phyloP scores from a whole-genome alignment of 352 stramenopile species.

The Phytopythium cucurbitacearum region DNA sequence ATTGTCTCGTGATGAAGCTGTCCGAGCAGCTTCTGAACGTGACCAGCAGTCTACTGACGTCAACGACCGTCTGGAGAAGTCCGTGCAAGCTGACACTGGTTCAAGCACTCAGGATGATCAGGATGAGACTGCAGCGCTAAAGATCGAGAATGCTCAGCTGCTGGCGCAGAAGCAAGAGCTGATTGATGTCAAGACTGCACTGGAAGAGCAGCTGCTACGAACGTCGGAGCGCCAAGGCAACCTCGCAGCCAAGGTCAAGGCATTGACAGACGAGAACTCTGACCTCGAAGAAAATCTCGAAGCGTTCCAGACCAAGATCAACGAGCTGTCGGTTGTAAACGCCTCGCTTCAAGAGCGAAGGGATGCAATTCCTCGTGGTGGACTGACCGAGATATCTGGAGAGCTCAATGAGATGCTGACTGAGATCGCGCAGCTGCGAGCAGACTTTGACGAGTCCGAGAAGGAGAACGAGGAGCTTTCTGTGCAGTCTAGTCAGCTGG shows the following conservation, averaged over 20 bases:
- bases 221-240: conserved; percentile 14
- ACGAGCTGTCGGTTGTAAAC: conserved; percentile 1
- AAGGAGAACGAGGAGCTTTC: conserved; percentile 32
- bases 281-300: conserved; percentile 21
- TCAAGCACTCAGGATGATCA: too few relatives aligned
- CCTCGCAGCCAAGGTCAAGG: conserved; percentile 19
- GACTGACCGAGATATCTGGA: conserved; percentile 1
- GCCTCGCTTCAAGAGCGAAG: neutral
- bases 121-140: neutral
- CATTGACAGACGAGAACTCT: conserved; percentile 29
- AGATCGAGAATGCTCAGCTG: conserved; percentile 15
- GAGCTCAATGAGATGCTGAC: conserved; percentile 35
- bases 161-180: conserved; percentile 10
- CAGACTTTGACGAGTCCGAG: conserved; percentile 19
- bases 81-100: too few relatives aligned
- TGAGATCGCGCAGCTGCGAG: conserved; percentile 28
- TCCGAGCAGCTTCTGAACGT: too few relatives aligned
- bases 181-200: conserved; percentile 22
- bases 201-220: conserved; percentile 32
- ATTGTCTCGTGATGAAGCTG: too few relatives aligned
- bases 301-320: conserved; percentile 12
- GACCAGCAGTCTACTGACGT: too few relatives aligned
- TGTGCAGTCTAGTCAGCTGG: conserved; percentile 25
- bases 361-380: neutral
- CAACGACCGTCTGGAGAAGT: too few relatives aligned